These are phyloP conservation scores for Epichloe typhina DNA, from an alignment of 2,329 filamentous ascomycete genomes.

Conservation along the genomic window DNA sequence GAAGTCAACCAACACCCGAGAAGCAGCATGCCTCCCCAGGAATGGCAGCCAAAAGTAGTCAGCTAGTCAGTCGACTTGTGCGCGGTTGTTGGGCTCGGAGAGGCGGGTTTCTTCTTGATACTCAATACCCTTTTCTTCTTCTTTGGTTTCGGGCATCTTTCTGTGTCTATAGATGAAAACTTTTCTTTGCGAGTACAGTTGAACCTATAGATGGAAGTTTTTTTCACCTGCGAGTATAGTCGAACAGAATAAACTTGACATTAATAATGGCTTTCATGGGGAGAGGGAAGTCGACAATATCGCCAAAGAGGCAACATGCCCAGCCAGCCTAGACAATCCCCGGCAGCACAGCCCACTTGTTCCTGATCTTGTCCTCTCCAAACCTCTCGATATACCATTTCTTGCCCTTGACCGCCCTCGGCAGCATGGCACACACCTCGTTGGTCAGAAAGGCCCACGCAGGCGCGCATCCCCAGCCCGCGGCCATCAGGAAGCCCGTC, in stretches of 20 bases:
- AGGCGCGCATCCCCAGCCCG: constrained; percentile 54
- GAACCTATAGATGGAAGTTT: too few species aligned
- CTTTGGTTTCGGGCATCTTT: too few species aligned
- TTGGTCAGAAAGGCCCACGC: constrained; percentile 75
- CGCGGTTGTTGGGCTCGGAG: too few species aligned
- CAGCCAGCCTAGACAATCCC: constrained; percentile 24
- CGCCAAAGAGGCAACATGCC: background rate
- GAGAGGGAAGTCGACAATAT: too few species aligned
- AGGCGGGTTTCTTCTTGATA: background rate
- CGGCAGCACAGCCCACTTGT: constrained; percentile 58
- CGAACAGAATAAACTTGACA: background rate
- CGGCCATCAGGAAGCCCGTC: constrained; percentile 73
- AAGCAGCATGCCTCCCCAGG: too few species aligned
- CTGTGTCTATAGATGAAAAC: too few species aligned
- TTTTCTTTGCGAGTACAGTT: background rate
- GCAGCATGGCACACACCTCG: constrained; percentile 80
- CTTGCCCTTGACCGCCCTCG: constrained; percentile 67
- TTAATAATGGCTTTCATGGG: too few species aligned
- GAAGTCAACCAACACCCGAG: too few species aligned
- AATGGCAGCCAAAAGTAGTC: too few species aligned
- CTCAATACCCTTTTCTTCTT: background rate
- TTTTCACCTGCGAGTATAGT: too few species aligned
- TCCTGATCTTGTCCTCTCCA: constrained; percentile 66
- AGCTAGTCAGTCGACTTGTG: too few species aligned
- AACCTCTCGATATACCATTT: constrained; percentile 83